Percentiles rank a stretch among this genome's conserved stretches.
Evolutionary conservation across 345 rosid species (phyloP).

Genomic region (Melastoma malabathricum): DNA sequence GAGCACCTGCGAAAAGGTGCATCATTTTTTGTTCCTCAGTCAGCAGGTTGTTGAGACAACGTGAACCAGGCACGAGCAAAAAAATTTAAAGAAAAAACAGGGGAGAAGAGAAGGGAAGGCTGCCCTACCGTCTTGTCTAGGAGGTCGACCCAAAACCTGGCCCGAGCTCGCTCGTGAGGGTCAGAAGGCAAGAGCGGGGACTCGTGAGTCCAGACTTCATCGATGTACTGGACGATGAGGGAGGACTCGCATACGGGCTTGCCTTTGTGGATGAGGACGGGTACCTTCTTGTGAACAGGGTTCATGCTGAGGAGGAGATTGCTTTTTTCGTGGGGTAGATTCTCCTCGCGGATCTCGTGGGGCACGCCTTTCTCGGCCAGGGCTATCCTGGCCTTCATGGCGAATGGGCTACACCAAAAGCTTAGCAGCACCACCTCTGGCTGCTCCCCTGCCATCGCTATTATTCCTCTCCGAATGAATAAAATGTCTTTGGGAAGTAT

Average conservation of each 20-base stretch:
- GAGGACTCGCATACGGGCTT: too few species aligned
- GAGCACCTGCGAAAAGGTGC: slow-evolving; percentile 7
- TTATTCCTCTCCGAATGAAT: too few species aligned
- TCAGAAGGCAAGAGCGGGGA: slow-evolving; percentile 7
- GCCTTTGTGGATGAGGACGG: too few species aligned
- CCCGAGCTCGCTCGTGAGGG: slow-evolving; percentile 18
- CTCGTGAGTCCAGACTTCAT: slow-evolving; percentile 1
- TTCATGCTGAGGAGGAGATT: slow-evolving; percentile 4
- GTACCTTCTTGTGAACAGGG: neutral
- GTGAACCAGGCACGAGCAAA: too few species aligned
- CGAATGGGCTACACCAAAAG: slow-evolving; percentile 24
- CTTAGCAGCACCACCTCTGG: slow-evolving; percentile 15
- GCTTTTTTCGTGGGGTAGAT: slow-evolving; percentile 19
- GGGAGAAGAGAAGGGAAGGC: too few species aligned
- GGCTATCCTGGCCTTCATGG: slow-evolving; percentile 17
- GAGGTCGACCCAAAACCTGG: slow-evolving; percentile 22
- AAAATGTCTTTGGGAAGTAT: too few species aligned
- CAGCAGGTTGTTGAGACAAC: too few species aligned
- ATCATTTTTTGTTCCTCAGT: too few species aligned
- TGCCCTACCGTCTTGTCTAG: slow-evolving; percentile 18
- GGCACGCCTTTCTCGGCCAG: slow-evolving; percentile 14
- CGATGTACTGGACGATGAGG: too few species aligned
- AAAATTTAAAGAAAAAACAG: too few species aligned
- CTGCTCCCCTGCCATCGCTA: too few species aligned
- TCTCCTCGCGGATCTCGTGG: slow-evolving; percentile 16